Evolutionary conservation across 2,329 filamentous ascomycete genomes (phyloP).

Genomic region (Tolypocladium ophioglossoides): DNA sequence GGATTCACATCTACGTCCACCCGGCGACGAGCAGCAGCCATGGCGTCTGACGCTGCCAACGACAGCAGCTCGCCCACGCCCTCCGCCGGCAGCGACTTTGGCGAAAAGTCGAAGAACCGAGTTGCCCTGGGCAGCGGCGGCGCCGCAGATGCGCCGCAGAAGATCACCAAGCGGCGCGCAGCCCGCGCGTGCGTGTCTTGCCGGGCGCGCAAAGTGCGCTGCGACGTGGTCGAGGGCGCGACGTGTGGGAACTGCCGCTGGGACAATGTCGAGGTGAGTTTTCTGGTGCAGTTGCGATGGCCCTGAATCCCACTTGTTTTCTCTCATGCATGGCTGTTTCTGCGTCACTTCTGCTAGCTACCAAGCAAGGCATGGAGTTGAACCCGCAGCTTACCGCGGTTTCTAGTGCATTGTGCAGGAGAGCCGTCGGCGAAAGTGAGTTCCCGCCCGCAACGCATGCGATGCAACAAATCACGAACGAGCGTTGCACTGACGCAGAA

Average conservation of each 20-base stretch:
- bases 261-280: slow-evolving; percentile 56
- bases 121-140: slow-evolving; percentile 15
- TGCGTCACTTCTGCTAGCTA: not conserved
- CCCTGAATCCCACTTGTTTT: not conserved
- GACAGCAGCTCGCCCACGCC: slow-evolving; percentile 18
- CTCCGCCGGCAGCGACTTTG: slow-evolving; percentile 12
- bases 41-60: slow-evolving; percentile 13
- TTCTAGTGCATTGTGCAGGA: slow-evolving; percentile 58
- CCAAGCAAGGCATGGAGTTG: not conserved
- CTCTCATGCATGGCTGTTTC: not conserved
- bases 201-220: slow-evolving; percentile 80
- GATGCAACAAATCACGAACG: no score
- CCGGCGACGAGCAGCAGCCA: slow-evolving; percentile 3
- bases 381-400: not conserved
- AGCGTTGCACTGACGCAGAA: slow-evolving; percentile 11
- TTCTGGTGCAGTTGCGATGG: no score
- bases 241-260: slow-evolving; percentile 82
- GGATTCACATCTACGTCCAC: not conserved
- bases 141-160: slow-evolving; percentile 25
- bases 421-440: slow-evolving; percentile 78
- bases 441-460: no score
- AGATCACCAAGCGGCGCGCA: slow-evolving; percentile 67
- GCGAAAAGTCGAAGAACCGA: slow-evolving; percentile 21
- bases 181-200: slow-evolving; percentile 86
- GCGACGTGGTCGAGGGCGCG: slow-evolving; percentile 82